These are phyloP conservation scores for Sporothrix inflata DNA, from an alignment of 2,329 filamentous ascomycete species.

Conservation along the genomic window DNA sequence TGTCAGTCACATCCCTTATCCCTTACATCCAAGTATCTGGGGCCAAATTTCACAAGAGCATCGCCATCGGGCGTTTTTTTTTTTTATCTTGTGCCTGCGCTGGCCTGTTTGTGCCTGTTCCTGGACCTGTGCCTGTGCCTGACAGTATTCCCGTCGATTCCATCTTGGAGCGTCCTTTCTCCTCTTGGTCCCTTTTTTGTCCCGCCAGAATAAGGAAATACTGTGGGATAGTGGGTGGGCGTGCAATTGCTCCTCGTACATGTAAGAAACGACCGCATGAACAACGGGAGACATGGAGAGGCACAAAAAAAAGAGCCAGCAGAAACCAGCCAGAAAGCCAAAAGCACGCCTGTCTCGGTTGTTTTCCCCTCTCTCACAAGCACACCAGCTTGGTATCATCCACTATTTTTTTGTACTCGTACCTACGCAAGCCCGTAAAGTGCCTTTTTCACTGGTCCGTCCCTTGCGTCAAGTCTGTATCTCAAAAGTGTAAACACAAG, in stretches of 20 bases:
- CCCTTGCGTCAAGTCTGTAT: constrained; percentile 9
- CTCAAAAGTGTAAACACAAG: not conserved
- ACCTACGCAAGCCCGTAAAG: not conserved
- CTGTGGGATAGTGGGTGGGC: not conserved
- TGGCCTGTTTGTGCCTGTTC: not conserved
- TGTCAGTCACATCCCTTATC: constrained; percentile 2
- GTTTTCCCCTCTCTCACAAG: not conserved
- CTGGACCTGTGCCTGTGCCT: not conserved
- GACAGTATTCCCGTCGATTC: not conserved
- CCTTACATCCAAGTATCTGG: not conserved
- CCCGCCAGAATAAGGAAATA: constrained; percentile 1
- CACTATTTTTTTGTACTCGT: not conserved
- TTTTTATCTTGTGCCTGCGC: not conserved
- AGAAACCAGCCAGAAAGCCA: not conserved
- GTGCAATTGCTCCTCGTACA: not conserved
- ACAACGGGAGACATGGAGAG: constrained; percentile 4
- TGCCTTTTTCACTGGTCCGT: too few species aligned
- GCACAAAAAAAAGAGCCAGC: not conserved
- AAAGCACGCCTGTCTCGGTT: constrained; percentile 7
- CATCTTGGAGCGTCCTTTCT: not conserved
- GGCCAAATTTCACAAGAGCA: not conserved
- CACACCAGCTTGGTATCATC: not conserved
- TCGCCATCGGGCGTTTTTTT: constrained; percentile 20
- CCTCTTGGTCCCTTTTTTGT: not conserved
- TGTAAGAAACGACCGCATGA: not conserved